Base-by-base conservation (phyloP, 805 yeast genomes). In the Saturnispora mendoncae region DNA sequence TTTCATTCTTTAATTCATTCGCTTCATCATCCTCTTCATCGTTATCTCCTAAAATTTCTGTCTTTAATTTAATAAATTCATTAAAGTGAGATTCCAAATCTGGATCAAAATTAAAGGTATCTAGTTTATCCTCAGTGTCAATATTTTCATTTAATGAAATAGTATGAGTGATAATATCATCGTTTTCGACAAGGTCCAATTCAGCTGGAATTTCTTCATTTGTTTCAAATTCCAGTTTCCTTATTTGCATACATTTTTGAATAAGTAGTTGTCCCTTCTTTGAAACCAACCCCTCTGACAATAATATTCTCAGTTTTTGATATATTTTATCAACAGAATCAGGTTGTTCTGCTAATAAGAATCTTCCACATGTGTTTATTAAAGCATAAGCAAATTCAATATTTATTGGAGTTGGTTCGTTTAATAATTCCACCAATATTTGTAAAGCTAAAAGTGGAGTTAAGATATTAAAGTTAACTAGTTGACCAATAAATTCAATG, bases 111-210 rank as follows among this genome's bases (percentile, higher is more conserved):
- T 57, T 54, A 51, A 79, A 82, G 10, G 42, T 42, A 36, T 78
- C 73, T 33, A 81, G 53, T 4, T 58, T 50, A 37, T 69, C 73
- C 20, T 67, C 65, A 2, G 71, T 65, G 31, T 69, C 63, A 15
- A 76, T 54, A 26, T 64, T 60, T 37, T 72, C 83, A 39, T 74
- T 78, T 24, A 83, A 57, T 19, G 69, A 71, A 4, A 81, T 51
- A 38, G 67, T 59, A 53, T 82, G 87, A 0, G 76, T 67, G 5
- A 69, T 60, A 43, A 68, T 69, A 44, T 80, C 87, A 0, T 76
- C 80, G 15, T 74, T 80, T 24, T 76, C 82, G 0, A 80, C 80
- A 36, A 75, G 55, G 56, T 80, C 87, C 20, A 80, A 61, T 3
- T 62, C 75, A 15, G 64, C 61, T 4, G 61, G 61, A 2, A 80